Conservation (phyloP, 768 basidiomycete genomes). For the Pleurotus tuoliensis region DNA sequence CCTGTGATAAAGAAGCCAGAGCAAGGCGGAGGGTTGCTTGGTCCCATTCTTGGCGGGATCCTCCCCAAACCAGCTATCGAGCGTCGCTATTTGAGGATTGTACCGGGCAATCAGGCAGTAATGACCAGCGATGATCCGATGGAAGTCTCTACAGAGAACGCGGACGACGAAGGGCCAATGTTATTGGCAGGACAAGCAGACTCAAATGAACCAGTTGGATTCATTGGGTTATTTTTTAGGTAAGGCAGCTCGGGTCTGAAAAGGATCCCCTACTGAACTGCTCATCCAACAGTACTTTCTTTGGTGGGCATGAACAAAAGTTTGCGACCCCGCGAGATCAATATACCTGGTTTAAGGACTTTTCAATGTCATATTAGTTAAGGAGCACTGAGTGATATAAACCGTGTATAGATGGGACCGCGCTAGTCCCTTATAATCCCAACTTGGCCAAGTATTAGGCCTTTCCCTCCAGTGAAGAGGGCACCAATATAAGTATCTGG, state of each 20-base stretch:
- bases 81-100: not conserved
- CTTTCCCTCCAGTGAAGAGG: too few relatives aligned
- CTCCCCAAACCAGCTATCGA: not conserved
- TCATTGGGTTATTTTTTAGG: constrained; percentile 75
- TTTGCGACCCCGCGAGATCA: constrained; percentile 76
- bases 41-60: not conserved
- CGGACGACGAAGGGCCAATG: constrained; percentile 4
- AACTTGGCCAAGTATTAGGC: too few relatives aligned
- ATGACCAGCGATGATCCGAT: not conserved
- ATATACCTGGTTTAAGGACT: constrained; percentile 73
- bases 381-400: too few relatives aligned
- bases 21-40: not conserved
- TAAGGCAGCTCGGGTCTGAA: constrained; percentile 18
- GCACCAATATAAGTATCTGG: constrained; percentile 20
- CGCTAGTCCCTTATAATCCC: too few relatives aligned
- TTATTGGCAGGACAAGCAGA: constrained; percentile 12
- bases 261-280: not conserved
- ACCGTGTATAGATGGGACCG: too few relatives aligned
- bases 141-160: not conserved
- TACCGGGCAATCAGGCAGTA: too few relatives aligned
- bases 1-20: constrained; percentile 1
- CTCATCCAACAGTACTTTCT: constrained; percentile 53
- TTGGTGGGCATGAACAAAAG: constrained; percentile 65
- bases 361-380: constrained; percentile 39
- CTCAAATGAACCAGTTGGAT: constrained; percentile 28